Evolutionary conservation across 2,329 filamentous ascomycete genomes (phyloP), one percentile per base, ranked within the genome.

Genomic region (Fusarium papillatum): DNA sequence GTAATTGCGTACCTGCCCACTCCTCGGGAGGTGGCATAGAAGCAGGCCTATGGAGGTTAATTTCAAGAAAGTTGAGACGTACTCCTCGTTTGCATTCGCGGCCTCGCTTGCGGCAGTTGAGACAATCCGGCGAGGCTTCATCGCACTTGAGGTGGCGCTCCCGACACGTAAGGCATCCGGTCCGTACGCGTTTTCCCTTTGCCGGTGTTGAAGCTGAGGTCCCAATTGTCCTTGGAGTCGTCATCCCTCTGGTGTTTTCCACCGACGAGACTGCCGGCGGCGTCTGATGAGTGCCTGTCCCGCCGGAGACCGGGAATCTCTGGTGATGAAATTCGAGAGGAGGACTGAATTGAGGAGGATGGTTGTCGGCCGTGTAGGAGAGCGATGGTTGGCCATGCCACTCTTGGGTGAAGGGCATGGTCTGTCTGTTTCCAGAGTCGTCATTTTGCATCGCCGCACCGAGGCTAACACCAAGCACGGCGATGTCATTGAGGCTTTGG

Each of bases 81-180:
- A 98, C 88, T 22, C 96, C 96, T 78, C 95, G 91, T 82, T 96
- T 95, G 87, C 96, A 98, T 69, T 93, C 88, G 63, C 96, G 89
- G 80, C 92, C 96, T 64, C 96, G 97, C 85, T 98, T 98, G 70
- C 92, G 91, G 84, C 96, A 98, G 80, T 98, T 98, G 79, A 94
- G 88, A 75, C 90, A 92, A 39, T 88, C 86, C 8, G 89, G 90
- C 6, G 85, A 79, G 7, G 88, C 93, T 83, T 98, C 95, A 81
- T 98, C 96, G 83, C 96, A 98, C 84, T 98, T 98, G 64, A 98
- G 87, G 86, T 98, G 96, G 59, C 95, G 89, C 83, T 98, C 94
- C 77, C 96, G 90, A 84, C 96, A 98, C 4, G 96, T 98, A 76
- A 98, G 86, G 82, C 96, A 98, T 43, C 96, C 96, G 5, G 96